Percentiles rank a stretch among this genome's conserved stretches.
Conservation (phyloP, 2,329 filamentous ascomycete genomes). For the Helotiales sp. region DNA sequence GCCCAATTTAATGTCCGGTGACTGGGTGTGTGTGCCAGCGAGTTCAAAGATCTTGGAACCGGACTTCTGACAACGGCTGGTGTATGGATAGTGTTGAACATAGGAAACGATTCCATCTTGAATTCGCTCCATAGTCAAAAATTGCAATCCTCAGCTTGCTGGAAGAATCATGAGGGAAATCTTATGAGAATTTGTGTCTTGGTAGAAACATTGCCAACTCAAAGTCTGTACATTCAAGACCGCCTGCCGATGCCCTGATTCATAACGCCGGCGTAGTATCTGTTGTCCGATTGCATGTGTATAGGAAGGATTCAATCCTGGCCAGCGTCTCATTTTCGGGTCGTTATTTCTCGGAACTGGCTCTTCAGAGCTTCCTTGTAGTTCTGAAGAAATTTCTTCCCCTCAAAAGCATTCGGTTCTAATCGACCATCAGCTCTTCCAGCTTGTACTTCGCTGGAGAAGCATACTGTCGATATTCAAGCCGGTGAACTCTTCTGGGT, state of each 20-base stretch:
- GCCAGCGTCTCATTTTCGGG: constrained; percentile 19
- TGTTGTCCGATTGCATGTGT: too few species aligned
- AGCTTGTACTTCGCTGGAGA: neutral
- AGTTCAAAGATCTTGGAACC: too few species aligned
- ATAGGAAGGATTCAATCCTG: neutral
- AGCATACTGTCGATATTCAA: constrained; percentile 44
- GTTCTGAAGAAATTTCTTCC: constrained; percentile 44
- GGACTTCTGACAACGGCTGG: too few species aligned
- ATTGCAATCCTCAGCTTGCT: neutral
- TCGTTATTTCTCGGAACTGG: constrained; percentile 38
- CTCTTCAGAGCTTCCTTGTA: constrained; percentile 54
- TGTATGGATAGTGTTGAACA: too few species aligned
- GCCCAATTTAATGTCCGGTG: constrained; percentile 42
- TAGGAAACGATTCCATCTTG: too few species aligned
- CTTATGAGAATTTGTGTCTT: neutral
- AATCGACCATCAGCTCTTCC: neutral
- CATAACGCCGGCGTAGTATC: neutral
- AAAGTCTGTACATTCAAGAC: neutral
- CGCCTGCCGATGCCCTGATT: neutral
- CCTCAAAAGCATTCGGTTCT: constrained; percentile 17
- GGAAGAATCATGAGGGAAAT: neutral
- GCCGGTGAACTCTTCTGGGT: constrained; percentile 48
- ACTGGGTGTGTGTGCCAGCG: neutral
- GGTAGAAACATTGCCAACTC: neutral
- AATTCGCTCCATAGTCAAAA: neutral